Evolutionary conservation across 345 rosid genomes (phyloP).

Genomic region (Barbarea vulgaris): DNA sequence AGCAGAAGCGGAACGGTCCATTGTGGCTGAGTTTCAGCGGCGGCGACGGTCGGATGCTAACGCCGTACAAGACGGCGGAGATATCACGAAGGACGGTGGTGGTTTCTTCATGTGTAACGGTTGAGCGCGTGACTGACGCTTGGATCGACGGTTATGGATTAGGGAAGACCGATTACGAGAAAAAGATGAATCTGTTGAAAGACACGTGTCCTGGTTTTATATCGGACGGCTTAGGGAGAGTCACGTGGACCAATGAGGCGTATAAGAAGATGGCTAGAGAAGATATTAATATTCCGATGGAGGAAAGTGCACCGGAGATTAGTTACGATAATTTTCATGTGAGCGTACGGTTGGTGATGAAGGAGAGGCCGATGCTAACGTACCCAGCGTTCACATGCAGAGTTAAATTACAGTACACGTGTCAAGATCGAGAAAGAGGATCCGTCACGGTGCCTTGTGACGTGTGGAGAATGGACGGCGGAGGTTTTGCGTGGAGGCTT

Average conservation of each 20-base stretch:
- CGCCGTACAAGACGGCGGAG: conserved; percentile 34
- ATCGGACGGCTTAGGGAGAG: conserved; percentile 67
- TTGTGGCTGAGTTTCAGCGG: conserved; percentile 55
- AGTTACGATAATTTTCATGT: conserved; percentile 30
- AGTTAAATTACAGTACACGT: conserved; percentile 64
- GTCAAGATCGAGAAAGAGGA: conserved; percentile 51
- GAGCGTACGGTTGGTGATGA: conserved; percentile 69
- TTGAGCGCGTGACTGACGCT: conserved; percentile 74
- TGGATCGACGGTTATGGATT: conserved; percentile 58
- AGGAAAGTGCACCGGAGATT: conserved; percentile 28
- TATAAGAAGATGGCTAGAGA: conserved; percentile 62
- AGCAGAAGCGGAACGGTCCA: conserved; percentile 33
- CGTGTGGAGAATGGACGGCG: conserved; percentile 76
- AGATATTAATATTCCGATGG: conserved; percentile 31
- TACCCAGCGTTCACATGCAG: conserved; percentile 68
- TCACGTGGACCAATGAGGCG: conserved; percentile 76
- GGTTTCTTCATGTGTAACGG: conserved; percentile 60
- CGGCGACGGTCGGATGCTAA: not conserved
- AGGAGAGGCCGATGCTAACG: conserved; percentile 44
- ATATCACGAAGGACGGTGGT: conserved; percentile 33
- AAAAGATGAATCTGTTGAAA: conserved; percentile 49
- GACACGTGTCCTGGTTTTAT: conserved; percentile 86
- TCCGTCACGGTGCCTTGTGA: conserved; percentile 80
- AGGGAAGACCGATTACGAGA: conserved; percentile 65
- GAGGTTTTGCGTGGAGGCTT: conserved; percentile 88